A percentile compares a stretch with the other conserved stretches of the same genome.
These are phyloP conservation scores for Malus orientalis DNA, from an alignment of 306 rosid species.

Conservation along the genomic window DNA sequence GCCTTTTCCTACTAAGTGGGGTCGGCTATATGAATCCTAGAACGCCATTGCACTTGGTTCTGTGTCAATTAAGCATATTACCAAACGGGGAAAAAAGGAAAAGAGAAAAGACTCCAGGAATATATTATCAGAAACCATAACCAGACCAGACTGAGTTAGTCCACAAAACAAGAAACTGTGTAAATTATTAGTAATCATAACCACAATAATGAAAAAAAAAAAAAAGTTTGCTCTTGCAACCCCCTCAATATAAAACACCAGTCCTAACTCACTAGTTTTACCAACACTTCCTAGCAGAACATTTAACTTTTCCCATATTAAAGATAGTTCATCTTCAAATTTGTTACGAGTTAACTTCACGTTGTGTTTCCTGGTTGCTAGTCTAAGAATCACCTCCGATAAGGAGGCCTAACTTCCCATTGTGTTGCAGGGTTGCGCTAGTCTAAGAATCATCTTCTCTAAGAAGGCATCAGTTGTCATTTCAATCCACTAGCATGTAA, in stretches of 20 bases:
- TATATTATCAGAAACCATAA: neutral
- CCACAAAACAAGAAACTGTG: neutral
- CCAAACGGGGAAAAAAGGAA: neutral
- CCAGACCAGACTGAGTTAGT: neutral
- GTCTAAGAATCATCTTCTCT: neutral
- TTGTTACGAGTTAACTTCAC: neutral
- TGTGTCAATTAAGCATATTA: neutral
- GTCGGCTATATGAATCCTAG: too few species aligned
- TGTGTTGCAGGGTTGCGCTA: neutral
- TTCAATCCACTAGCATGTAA: neutral
- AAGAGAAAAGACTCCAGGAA: neutral
- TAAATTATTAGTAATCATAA: neutral
- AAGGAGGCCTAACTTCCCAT: neutral
- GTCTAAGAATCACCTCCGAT: neutral
- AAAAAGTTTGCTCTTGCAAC: neutral
- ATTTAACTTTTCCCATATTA: neutral
- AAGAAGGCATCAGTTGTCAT: neutral
- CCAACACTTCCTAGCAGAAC: neutral
- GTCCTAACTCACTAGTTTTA: neutral
- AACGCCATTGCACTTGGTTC: too few species aligned
- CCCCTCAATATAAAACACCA: neutral
- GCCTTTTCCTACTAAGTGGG: too few species aligned
- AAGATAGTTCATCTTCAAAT: neutral
- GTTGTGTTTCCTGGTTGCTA: neutral
- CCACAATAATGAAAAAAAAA: neutral